Base-by-base conservation (phyloP, 164 flowering plant species). In the Vitis amurensis region DNA sequence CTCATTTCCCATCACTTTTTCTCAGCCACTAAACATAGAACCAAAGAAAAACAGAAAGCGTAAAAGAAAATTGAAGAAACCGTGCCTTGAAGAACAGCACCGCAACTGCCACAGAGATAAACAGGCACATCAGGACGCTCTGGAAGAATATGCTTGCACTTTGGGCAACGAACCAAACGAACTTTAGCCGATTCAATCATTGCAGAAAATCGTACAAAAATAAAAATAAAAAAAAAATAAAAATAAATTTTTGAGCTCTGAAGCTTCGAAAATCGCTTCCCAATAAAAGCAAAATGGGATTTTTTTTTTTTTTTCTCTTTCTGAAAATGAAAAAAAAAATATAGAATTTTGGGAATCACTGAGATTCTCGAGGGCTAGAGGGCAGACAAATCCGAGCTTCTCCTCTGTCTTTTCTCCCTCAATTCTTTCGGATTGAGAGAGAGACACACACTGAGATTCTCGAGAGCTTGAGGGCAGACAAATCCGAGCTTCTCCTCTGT, bases 71-170 rank as follows among this genome's bases (percentile, higher is more conserved):
- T 23, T 23, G 2, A 29, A 19, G 23, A 6, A 11, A 15, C 10
- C 14, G 12, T 72, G 82, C 87, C 87, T 72, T 80, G 68, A 51
- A 84, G 85, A 72, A 82, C 83, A 70, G 82, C 77, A 31, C 85
- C 85, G 12, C 87, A 84, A n/a, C 85, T 85, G 58, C 87, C 85
- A 60, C 87, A 84, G 69, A 74, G 83, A 55, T 79, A 82, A 44
- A 84, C 83, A 64, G 83, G 73, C 67, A 74, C 81, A 70, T 80
- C 82, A 17, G 77, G 76, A 3, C 73, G 85, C 77, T 84, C 87
- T 0, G 85, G 79, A 4, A 84, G 70, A 51, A 84, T 79, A 68
- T 80, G 81, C 53, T 82, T 76, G 50, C 87, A 84, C 68, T 81
- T 84, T 48, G 87, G 87, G 60, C 87, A 84, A 15, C 81, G 78